A percentile compares a stretch with the other conserved stretches of the same genome.
Conservation (phyloP, 192 early-diverging fungal species). For the Podila horticola region DNA sequence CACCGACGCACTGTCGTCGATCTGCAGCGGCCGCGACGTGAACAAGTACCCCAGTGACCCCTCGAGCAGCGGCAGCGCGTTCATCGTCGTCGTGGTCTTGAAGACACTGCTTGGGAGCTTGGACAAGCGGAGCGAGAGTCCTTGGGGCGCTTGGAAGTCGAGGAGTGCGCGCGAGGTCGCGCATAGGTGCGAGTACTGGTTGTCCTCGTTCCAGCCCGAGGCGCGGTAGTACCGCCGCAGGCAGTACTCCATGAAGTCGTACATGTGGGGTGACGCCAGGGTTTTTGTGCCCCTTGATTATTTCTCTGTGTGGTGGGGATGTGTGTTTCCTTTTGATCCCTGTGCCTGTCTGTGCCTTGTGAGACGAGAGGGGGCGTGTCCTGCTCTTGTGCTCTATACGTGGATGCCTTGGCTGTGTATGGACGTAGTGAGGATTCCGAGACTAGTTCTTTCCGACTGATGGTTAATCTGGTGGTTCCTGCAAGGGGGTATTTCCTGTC, state of each 20-base stretch:
- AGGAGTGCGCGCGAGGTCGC: constrained; percentile 76
- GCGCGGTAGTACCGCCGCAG: constrained; percentile 81
- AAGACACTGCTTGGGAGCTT: constrained; percentile 82
- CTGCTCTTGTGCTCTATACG: too few species aligned
- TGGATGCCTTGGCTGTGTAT: too few species aligned
- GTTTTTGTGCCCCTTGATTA: neutral
- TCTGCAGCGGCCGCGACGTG: constrained; percentile 75
- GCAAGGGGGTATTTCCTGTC: neutral
- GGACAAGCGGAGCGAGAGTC: constrained; percentile 76
- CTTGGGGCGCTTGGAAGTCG: constrained; percentile 83
- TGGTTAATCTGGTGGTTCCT: too few species aligned
- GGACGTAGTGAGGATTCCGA: too few species aligned
- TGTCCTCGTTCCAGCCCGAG: constrained; percentile 82
- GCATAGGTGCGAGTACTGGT: constrained; percentile 86
- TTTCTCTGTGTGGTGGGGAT: too few species aligned
- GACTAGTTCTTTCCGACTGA: too few species aligned
- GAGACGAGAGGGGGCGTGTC: too few species aligned
- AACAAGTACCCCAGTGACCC: constrained; percentile 84
- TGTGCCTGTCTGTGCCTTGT: neutral
- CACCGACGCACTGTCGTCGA: constrained; percentile 63
- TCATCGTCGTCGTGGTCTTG: constrained; percentile 79
- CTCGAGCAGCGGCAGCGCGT: constrained; percentile 64
- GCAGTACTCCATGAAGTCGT: constrained; percentile 87
- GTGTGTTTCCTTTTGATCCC: neutral
- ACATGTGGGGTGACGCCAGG: constrained; percentile 61